Percentiles rank a stretch among this genome's conserved stretches.
phyloP scores from a whole-genome alignment of 176 grass and related monocot genomes.

The Oryza coarctata region DNA sequence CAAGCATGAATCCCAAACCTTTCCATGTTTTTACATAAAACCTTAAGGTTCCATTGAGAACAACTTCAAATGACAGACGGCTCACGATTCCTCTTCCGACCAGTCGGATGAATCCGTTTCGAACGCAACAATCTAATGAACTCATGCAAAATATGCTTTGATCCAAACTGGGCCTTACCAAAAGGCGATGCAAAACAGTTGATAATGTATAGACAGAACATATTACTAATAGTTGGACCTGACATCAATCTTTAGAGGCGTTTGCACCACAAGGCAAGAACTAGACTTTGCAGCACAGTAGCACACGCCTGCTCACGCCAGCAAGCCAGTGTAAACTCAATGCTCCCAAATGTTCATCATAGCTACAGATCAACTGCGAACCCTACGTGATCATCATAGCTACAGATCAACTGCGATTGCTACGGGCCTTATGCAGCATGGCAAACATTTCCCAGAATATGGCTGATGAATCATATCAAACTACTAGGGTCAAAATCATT shows the following conservation, averaged over 20 bases:
- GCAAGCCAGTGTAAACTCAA: neutral
- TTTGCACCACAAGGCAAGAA: neutral
- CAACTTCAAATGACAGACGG: neutral
- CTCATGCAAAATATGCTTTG: neutral
- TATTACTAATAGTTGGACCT: neutral
- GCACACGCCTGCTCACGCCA: neutral
- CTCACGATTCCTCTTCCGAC: neutral
- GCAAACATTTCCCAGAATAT: neutral
- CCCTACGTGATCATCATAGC: neutral
- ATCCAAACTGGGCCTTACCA: neutral
- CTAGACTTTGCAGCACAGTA: neutral
- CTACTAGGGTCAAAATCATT: neutral
- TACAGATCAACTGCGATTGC: neutral
- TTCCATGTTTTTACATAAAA: too few species aligned
- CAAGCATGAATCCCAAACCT: too few species aligned
- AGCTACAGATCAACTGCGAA: too few species aligned
- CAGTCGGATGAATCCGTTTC: neutral
- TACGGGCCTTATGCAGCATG: neutral
- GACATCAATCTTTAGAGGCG: neutral
- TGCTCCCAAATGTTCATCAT: neutral
- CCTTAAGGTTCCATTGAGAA: too few species aligned
- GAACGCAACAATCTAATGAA: neutral
- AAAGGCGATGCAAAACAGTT: neutral
- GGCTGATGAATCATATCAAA: slow-evolving; percentile 16
- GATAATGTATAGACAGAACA: neutral